A percentile compares a stretch with the other conserved stretches of the same genome.
Evolutionary conservation across 352 stramenopile genomes (phyloP).

Genomic region (Sclerospora graminicola): DNA sequence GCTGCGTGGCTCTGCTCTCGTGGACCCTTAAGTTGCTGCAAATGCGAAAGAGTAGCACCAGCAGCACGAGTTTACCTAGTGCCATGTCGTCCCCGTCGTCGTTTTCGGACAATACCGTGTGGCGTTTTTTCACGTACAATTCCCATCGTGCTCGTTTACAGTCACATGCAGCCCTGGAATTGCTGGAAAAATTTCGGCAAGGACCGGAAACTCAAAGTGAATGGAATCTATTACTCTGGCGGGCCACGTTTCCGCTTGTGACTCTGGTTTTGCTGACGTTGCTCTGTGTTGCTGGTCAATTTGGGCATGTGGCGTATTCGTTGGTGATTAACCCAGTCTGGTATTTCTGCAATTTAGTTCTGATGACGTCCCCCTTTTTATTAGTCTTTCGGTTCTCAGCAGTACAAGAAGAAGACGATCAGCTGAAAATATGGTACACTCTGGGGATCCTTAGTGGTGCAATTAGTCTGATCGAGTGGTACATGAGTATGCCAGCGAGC

Average conservation of each 20-base stretch:
- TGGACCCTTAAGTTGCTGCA: constrained; percentile 3
- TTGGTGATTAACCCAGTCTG: constrained; percentile 60
- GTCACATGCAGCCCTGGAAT: constrained; percentile 35
- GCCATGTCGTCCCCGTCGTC: constrained; percentile 2
- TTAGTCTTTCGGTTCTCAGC: constrained; percentile 60
- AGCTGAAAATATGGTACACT: constrained; percentile 35
- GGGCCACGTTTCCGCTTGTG: constrained; percentile 69
- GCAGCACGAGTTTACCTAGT: constrained; percentile 11
- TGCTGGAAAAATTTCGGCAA: constrained; percentile 65
- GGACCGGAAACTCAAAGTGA: constrained; percentile 67
- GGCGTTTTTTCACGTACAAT: constrained; percentile 11
- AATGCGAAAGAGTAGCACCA: constrained; percentile 2
- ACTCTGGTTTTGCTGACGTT: constrained; percentile 67
- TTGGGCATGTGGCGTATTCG: constrained; percentile 55
- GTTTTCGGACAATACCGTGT: background rate
- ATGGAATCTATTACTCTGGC: constrained; percentile 75
- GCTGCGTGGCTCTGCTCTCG: constrained; percentile 10
- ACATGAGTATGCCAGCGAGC: constrained; percentile 40
- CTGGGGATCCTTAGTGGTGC: constrained; percentile 33
- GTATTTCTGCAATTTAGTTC: constrained; percentile 67
- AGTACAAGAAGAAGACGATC: constrained; percentile 20
- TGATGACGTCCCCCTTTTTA: constrained; percentile 65
- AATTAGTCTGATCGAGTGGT: constrained; percentile 63
- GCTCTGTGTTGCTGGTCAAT: constrained; percentile 49
- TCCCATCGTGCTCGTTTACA: constrained; percentile 15